Percentiles rank a stretch among this genome's conserved stretches.
Conservation (phyloP, 768 basidiomycete genomes). For the Suillus bovinus region DNA sequence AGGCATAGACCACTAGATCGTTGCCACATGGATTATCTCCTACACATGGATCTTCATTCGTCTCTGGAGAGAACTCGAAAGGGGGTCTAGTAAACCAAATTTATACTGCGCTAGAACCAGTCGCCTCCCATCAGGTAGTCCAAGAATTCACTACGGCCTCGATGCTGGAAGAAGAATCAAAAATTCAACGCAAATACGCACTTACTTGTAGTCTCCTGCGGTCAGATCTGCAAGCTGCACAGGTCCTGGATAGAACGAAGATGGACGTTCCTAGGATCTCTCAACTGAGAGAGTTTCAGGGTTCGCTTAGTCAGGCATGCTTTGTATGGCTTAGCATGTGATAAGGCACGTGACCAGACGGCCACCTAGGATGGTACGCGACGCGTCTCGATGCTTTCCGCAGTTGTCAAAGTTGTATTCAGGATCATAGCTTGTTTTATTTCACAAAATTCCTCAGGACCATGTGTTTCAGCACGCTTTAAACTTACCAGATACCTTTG, state of each 20-base stretch:
- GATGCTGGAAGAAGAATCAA: neutral
- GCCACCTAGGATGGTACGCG: neutral
- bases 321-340: neutral
- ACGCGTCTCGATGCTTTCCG: no score
- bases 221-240: neutral
- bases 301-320: no score
- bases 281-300: no score
- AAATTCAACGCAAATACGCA: neutral
- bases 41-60: neutral
- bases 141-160: neutral
- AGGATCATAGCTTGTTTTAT: no score
- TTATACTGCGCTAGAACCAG: neutral
- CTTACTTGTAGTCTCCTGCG: neutral
- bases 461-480: no score
- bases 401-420: no score
- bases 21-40: neutral
- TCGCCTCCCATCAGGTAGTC: neutral
- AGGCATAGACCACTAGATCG: neutral
- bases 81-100: neutral
- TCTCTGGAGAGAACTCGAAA: neutral
- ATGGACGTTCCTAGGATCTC: no score
- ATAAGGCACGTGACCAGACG: neutral
- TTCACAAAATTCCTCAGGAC: no score
- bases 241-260: neutral
- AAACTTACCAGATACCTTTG: no score